Evolutionary conservation across 305 asterid genomes (phyloP).

Genomic region (Fraxinus sp.): DNA sequence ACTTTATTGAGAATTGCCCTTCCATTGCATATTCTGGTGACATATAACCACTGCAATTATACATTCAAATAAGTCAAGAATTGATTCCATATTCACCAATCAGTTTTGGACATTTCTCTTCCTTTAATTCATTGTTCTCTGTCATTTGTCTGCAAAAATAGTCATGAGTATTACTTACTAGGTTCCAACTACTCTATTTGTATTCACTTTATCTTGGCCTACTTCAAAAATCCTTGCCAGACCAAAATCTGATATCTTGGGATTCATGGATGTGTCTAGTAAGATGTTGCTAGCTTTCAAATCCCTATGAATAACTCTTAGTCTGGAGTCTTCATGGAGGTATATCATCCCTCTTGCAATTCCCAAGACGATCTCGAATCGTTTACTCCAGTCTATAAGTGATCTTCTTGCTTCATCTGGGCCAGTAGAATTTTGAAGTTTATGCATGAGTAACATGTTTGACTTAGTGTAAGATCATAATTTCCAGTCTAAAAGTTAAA

Average conservation of each 20-base stretch:
- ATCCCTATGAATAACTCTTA: slow-evolving; percentile 44
- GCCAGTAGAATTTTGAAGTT: neutral
- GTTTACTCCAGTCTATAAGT: slow-evolving; percentile 33
- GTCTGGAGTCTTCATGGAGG: slow-evolving; percentile 47
- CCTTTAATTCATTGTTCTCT: neutral
- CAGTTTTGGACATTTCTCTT: neutral
- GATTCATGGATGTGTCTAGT: slow-evolving; percentile 34
- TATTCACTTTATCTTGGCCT: slow-evolving; percentile 33
- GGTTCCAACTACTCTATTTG: slow-evolving; percentile 47
- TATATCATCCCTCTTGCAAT: slow-evolving; percentile 43
- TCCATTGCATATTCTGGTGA: slow-evolving; percentile 53
- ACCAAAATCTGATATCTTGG: slow-evolving; percentile 50
- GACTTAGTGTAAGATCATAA: neutral
- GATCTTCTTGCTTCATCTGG: slow-evolving; percentile 33
- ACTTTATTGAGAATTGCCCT: slow-evolving; percentile 38
- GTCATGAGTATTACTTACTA: slow-evolving; percentile 28
- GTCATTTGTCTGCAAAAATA: neutral
- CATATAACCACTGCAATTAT: slow-evolving; percentile 44
- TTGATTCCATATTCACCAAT: neutral
- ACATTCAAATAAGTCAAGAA: neutral
- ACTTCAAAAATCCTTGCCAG: slow-evolving; percentile 44
- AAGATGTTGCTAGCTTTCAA: slow-evolving; percentile 47
- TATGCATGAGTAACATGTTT: neutral
- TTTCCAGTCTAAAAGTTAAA: neutral
- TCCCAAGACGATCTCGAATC: slow-evolving; percentile 35